A percentile compares a stretch with the other conserved stretches of the same genome.
Conservation (phyloP, 1,139 yeast genomes). For the Magnusiomyces fungicola region DNA sequence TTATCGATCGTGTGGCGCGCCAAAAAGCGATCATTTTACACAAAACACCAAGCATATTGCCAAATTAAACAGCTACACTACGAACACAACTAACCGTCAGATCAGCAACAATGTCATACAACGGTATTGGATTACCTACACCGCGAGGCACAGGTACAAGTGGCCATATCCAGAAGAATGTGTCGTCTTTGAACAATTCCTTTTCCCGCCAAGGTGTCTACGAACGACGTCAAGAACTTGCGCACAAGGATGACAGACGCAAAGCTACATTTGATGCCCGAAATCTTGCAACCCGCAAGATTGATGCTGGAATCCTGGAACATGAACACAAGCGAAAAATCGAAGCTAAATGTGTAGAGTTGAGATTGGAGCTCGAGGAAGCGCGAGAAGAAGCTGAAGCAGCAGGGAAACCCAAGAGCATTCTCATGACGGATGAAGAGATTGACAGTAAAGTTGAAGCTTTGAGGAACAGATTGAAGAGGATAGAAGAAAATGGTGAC, state of each 20-base stretch:
- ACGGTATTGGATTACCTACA: constrained; percentile 57
- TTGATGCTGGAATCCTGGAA: constrained; percentile 36
- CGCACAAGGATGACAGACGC: constrained; percentile 18
- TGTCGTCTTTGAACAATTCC: constrained; percentile 30
- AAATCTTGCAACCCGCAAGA: constrained; percentile 24
- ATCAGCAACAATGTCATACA: constrained; percentile 43
- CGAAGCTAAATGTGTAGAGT: constrained; percentile 50
- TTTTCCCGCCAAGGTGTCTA: constrained; percentile 27
- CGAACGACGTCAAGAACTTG: constrained; percentile 31
- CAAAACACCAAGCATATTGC: too few species aligned
- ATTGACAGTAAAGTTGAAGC: constrained; percentile 29
- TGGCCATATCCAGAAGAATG: constrained; percentile 55
- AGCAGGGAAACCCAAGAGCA: not conserved
- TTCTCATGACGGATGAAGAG: constrained; percentile 1
- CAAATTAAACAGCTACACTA: too few species aligned
- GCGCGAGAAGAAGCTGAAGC: constrained; percentile 9
- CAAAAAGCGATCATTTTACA: too few species aligned
- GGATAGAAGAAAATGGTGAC: constrained; percentile 9
- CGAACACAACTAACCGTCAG: too few species aligned
- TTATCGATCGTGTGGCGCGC: too few species aligned
- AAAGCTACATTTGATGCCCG: constrained; percentile 20
- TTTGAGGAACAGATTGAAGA: constrained; percentile 23
- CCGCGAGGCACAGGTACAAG: constrained; percentile 70
- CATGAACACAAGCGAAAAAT: constrained; percentile 46
- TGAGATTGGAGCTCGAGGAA: constrained; percentile 36